Evolutionary conservation across 306 rosid genomes (phyloP).

Genomic region (Gynostemma pentaphyllum): DNA sequence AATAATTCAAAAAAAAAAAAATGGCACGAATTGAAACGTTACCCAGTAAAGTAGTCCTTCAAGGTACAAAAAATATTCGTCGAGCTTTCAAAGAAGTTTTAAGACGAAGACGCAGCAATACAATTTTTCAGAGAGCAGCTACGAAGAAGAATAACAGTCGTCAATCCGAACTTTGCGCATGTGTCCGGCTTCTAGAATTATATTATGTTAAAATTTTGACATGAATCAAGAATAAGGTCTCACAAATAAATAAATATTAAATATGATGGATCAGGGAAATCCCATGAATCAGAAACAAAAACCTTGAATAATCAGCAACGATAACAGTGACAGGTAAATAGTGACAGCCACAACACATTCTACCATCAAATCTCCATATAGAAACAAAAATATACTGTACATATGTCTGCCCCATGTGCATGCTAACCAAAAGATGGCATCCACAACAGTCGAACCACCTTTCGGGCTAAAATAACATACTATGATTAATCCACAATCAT

Average conservation of each 20-base stretch:
- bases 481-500: constrained; percentile 25
- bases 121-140: constrained; percentile 2
- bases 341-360: constrained; percentile 31
- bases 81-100: neutral
- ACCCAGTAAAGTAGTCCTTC: neutral
- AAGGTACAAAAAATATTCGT: neutral
- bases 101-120: neutral
- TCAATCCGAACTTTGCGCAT: neutral
- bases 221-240: constrained; percentile 26
- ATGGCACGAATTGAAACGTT: neutral
- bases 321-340: constrained; percentile 35
- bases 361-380: constrained; percentile 31
- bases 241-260: constrained; percentile 11
- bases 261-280: constrained; percentile 17
- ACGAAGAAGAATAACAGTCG: neutral
- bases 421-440: constrained; percentile 29
- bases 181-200: neutral
- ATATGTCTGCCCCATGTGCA: constrained; percentile 30
- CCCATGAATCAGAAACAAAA: constrained; percentile 28
- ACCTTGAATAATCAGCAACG: constrained; percentile 43
- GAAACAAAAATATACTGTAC: constrained; percentile 82
- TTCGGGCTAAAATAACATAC: neutral
- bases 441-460: constrained; percentile 6
- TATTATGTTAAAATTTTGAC: neutral
- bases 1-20: neutral